Evolutionary conservation across 106 monocot species (phyloP).

Genomic region (Phalaenopsis aphrodite): DNA sequence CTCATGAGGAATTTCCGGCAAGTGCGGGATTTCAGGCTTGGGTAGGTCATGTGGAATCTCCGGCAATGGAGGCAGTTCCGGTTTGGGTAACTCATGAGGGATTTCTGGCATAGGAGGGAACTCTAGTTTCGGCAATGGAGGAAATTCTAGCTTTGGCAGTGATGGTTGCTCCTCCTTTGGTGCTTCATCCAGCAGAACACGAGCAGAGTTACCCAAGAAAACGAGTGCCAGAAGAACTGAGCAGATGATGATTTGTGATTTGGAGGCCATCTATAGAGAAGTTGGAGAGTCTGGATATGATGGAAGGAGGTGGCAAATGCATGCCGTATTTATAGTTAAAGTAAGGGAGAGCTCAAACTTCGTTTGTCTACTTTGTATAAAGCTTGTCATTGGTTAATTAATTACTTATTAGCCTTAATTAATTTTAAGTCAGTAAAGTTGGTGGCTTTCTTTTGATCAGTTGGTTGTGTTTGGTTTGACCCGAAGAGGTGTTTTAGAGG

Average conservation of each 20-base stretch:
- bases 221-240: neutral
- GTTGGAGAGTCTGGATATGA: neutral
- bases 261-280: neutral
- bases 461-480: neutral
- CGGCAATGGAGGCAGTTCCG: neutral
- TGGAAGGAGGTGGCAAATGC: neutral
- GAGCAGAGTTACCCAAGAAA: neutral
- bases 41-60: neutral
- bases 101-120: neutral
- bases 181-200: neutral
- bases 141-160: neutral
- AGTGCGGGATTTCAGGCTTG: neutral
- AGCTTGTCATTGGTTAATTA: no score
- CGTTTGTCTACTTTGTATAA: no score
- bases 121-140: neutral
- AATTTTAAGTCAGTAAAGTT: neutral
- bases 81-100: neutral
- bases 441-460: neutral
- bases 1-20: neutral
- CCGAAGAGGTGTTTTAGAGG: no score
- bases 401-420: no score
- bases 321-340: neutral
- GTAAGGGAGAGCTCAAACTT: neutral
- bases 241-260: no score
- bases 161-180: neutral